phyloP scores from a whole-genome alignment of 2,329 filamentous ascomycete genomes.

The Trematosphaeria pertusa region DNA sequence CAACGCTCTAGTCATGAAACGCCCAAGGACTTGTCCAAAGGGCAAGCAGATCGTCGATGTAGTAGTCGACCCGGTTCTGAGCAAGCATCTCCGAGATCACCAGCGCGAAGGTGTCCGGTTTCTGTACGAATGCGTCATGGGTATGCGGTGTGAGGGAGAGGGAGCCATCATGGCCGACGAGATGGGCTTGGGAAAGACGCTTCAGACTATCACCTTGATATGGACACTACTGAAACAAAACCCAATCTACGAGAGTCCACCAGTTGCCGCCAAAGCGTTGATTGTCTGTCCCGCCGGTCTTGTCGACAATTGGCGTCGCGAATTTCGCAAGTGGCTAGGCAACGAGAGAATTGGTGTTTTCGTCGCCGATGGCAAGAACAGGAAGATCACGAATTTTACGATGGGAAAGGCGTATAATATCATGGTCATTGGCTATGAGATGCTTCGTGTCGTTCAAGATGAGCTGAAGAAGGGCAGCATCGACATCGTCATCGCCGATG shows the following conservation, averaged over 20 bases:
- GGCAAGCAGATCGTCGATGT: slow-evolving; percentile 75
- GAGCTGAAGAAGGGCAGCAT: slow-evolving; percentile 69
- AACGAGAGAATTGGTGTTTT: slow-evolving; percentile 74
- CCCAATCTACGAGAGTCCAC: slow-evolving; percentile 64
- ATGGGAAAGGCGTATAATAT: slow-evolving; percentile 71
- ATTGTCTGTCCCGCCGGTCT: slow-evolving; percentile 77
- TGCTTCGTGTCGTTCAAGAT: slow-evolving; percentile 69
- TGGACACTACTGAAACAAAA: slow-evolving; percentile 79
- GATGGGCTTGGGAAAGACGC: slow-evolving; percentile 77
- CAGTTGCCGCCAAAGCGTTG: slow-evolving; percentile 72
- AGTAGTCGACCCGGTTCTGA: slow-evolving; percentile 71
- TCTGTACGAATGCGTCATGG: slow-evolving; percentile 79
- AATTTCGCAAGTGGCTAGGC: slow-evolving; percentile 77
- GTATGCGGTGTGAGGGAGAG: slow-evolving; percentile 69
- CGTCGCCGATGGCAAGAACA: slow-evolving; percentile 65
- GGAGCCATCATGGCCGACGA: slow-evolving; percentile 77
- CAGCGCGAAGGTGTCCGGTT: slow-evolving; percentile 74
- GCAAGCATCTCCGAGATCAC: slow-evolving; percentile 69
- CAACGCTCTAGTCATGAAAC: slow-evolving; percentile 71
- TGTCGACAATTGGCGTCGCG: slow-evolving; percentile 75
- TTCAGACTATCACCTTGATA: slow-evolving; percentile 74
- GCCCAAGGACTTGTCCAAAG: slow-evolving; percentile 61
- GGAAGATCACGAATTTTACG: slow-evolving; percentile 71
- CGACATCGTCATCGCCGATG: slow-evolving; percentile 74
- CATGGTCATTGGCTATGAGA: slow-evolving; percentile 78